These are phyloP conservation scores for Astrothelium subdiscretum DNA, from an alignment of 495 filamentous ascomycete genomes.

Conservation along the genomic window DNA sequence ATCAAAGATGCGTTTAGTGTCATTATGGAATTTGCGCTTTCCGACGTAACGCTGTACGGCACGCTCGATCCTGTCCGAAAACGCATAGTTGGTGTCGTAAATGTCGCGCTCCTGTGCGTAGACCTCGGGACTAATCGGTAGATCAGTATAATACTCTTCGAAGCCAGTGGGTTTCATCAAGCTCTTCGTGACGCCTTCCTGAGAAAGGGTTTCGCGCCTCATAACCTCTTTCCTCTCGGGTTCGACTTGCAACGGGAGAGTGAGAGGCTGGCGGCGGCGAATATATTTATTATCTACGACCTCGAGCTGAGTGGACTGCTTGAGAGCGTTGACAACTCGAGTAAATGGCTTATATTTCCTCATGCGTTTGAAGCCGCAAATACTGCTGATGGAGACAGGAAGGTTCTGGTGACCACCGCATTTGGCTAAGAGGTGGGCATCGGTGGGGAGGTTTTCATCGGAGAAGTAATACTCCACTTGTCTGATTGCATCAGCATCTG, in stretches of 20 bases:
- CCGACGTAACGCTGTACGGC: constrained; percentile 72
- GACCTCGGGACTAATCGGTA: constrained; percentile 61
- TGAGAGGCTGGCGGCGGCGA: constrained; percentile 12
- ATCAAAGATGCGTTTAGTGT: constrained; percentile 53
- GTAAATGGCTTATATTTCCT: constrained; percentile 18
- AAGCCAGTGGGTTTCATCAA: constrained; percentile 29
- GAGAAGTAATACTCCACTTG: constrained; percentile 35
- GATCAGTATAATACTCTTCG: constrained; percentile 63
- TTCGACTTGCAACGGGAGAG: background rate
- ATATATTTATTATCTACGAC: constrained; percentile 22
- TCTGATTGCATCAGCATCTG: constrained; percentile 1
- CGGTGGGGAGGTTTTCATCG: constrained; percentile 29
- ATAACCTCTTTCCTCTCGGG: background rate
- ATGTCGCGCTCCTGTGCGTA: constrained; percentile 42
- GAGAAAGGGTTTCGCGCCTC: background rate
- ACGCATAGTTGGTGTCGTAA: constrained; percentile 20
- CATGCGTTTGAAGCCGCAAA: constrained; percentile 30
- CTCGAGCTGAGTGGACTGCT: constrained; percentile 23
- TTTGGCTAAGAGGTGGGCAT: constrained; percentile 23
- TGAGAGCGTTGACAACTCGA: constrained; percentile 19
- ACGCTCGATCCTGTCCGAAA: constrained; percentile 56
- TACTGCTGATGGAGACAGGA: constrained; percentile 23
- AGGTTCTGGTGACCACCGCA: constrained; percentile 21
- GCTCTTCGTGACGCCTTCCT: constrained; percentile 9
- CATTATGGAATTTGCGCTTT: constrained; percentile 57